phyloP scores from a whole-genome alignment of 2,329 filamentous ascomycete species.

The Penicillium sp. region DNA sequence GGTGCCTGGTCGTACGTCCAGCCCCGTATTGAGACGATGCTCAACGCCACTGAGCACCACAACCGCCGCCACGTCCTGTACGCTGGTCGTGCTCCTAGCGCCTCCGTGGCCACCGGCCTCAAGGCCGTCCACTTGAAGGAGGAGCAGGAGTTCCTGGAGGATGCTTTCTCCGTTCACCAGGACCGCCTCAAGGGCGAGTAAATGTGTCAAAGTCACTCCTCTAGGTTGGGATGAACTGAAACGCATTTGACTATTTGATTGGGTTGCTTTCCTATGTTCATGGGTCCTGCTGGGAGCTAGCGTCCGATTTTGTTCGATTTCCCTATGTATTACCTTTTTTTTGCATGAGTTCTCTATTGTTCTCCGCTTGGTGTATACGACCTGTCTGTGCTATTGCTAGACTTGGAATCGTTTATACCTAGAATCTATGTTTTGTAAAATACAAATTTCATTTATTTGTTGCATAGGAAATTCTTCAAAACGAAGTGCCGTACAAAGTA shows the following conservation, averaged over 20 bases:
- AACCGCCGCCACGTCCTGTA: slow-evolving; percentile 97
- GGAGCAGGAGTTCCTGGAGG: slow-evolving; percentile 78
- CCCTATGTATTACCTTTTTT: slow-evolving; percentile 31
- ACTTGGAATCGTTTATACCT: slow-evolving; percentile 34
- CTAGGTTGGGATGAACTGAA: slow-evolving; percentile 6
- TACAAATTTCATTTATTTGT: slow-evolving; percentile 27
- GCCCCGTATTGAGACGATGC: slow-evolving; percentile 91
- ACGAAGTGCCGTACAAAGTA: not conserved
- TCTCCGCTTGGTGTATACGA: slow-evolving; percentile 30
- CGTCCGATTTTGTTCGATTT: slow-evolving; percentile 29
- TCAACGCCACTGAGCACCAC: slow-evolving; percentile 88
- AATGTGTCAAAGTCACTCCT: slow-evolving; percentile 21
- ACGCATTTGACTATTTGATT: slow-evolving; percentile 17
- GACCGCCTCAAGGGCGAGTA: slow-evolving; percentile 69
- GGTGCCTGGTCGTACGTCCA: slow-evolving; percentile 98
- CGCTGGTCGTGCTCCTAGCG: slow-evolving; percentile 89
- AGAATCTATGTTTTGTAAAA: slow-evolving; percentile 33
- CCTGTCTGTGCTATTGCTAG: slow-evolving; percentile 28
- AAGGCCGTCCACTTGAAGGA: slow-evolving; percentile 90
- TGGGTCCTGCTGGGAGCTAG: slow-evolving; percentile 33
- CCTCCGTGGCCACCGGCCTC: slow-evolving; percentile 88
- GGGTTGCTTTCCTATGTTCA: slow-evolving; percentile 30
- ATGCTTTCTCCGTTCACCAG: slow-evolving; percentile 66
- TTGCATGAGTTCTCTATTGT: slow-evolving; percentile 34
- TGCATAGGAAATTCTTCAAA: slow-evolving; percentile 6